Evolutionary conservation across 169 alveolate genomes (phyloP).

Genomic region (Plasmodium falciparum): DNA sequence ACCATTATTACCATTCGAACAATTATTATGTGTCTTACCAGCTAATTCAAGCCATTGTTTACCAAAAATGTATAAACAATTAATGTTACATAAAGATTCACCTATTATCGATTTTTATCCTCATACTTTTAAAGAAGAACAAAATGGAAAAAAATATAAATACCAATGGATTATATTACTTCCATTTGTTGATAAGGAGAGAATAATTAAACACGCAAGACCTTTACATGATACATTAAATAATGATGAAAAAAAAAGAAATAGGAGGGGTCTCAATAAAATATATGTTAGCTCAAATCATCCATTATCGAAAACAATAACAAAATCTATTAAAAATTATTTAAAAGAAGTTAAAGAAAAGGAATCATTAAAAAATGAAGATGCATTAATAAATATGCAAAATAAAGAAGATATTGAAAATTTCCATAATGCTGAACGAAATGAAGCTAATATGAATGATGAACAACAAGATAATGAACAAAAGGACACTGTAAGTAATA

Average conservation of each 20-base stretch:
- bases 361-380: background rate
- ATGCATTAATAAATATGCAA: background rate
- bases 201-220: constrained; percentile 79
- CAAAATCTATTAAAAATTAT: constrained; percentile 52
- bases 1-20: constrained; percentile 97
- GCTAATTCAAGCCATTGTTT: constrained; percentile 94
- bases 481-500: background rate
- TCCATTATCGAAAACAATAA: constrained; percentile 36
- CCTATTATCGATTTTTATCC: constrained; percentile 89
- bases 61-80: constrained; percentile 88
- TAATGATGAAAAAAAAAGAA: constrained; percentile 82
- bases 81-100: constrained; percentile 84
- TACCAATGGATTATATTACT: constrained; percentile 91
- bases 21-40: constrained; percentile 98
- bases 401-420: too few relatives aligned
- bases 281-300: constrained; percentile 48
- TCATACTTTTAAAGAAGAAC: constrained; percentile 86
- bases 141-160: constrained; percentile 88
- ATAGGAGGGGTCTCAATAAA: constrained; percentile 67
- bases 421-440: too few relatives aligned
- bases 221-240: constrained; percentile 84
- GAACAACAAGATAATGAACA: background rate
- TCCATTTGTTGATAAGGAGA: constrained; percentile 90
- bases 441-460: too few relatives aligned
- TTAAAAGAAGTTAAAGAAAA: constrained; percentile 60